phyloP scores from a whole-genome alignment of 148 eudicot genomes.

The Mesembryanthemum crystallinum region DNA sequence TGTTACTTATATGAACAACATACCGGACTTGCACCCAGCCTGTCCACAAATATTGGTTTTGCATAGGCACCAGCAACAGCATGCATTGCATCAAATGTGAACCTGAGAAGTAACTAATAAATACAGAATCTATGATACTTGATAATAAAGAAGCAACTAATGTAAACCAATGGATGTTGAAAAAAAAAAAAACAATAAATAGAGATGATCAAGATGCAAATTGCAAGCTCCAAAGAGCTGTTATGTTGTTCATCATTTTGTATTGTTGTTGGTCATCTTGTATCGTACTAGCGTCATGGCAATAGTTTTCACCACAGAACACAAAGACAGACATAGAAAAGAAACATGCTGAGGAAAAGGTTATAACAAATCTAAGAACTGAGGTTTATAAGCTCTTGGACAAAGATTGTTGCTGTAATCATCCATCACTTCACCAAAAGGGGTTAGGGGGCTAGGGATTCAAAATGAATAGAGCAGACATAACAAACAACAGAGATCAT shows the following conservation, averaged over 20 bases:
- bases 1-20: slow-evolving; percentile 25
- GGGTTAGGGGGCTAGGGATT: background rate
- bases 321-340: too few species aligned
- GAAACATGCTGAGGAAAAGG: too few species aligned
- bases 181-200: background rate
- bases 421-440: background rate
- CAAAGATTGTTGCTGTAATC: background rate
- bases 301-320: too few species aligned
- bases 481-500: background rate
- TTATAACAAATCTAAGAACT: too few species aligned
- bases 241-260: too few species aligned
- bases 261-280: too few species aligned
- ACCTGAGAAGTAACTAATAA: slow-evolving; percentile 45
- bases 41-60: slow-evolving; percentile 93
- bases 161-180: background rate
- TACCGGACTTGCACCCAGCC: slow-evolving; percentile 87
- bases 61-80: slow-evolving; percentile 99
- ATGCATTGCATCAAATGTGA: slow-evolving; percentile 98
- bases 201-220: slow-evolving; percentile 1
- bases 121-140: background rate
- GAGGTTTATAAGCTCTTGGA: too few species aligned
- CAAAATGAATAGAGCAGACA: background rate
- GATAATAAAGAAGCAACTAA: background rate
- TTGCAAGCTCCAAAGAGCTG: too few species aligned
- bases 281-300: too few species aligned